Conservation (phyloP, 192 early-diverging fungal species). For the Jimgerdemannia lactiflua region DNA sequence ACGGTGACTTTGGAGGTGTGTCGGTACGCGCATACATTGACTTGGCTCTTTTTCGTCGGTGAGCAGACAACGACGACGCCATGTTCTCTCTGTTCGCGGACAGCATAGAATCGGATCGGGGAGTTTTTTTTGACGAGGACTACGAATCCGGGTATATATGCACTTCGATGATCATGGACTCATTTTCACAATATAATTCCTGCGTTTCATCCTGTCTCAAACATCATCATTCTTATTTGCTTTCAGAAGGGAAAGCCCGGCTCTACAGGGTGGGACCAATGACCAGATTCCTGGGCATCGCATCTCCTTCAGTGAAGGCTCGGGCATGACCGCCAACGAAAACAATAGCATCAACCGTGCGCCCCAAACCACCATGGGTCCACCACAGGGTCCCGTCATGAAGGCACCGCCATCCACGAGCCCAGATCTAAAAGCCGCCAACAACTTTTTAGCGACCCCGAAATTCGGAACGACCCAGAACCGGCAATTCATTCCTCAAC, state of each 20-base stretch:
- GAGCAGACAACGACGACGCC: not conserved
- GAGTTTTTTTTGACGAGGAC: not conserved
- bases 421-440: not conserved
- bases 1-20: not conserved
- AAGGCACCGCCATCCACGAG: not conserved
- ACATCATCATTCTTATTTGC: not conserved
- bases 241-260: not conserved
- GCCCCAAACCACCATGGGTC: too few relatives aligned
- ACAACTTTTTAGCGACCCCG: not conserved
- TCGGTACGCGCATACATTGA: not conserved
- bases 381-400: too few relatives aligned
- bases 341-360: too few relatives aligned
- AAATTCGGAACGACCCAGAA: not conserved
- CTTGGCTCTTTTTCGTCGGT: not conserved
- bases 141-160: not conserved
- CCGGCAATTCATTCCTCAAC: not conserved
- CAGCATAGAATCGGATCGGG: not conserved
- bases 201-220: not conserved
- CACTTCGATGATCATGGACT: not conserved
- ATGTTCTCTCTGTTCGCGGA: conserved; percentile 2
- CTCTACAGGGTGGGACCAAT: not conserved
- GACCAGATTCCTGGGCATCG: not conserved
- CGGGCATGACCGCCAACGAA: not conserved
- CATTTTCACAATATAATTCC: not conserved
- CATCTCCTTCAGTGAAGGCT: not conserved